phyloP scores from a whole-genome alignment of 2,329 filamentous ascomycete species.

The Botrytis hyacinthi region DNA sequence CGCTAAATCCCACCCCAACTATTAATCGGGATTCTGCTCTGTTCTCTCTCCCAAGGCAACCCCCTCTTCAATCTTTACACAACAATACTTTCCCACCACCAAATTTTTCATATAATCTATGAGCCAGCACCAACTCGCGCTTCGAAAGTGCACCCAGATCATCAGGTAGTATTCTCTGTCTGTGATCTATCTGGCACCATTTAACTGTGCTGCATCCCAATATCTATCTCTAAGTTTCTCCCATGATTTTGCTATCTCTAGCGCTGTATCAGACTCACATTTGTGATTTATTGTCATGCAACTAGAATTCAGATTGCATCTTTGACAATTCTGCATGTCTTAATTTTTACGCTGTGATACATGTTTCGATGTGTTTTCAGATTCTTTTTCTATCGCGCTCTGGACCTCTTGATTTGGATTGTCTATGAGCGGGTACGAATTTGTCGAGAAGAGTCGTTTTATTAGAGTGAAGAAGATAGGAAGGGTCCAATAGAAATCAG shows the following conservation, averaged over 20 bases:
- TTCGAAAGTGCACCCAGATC: not conserved
- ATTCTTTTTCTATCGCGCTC: not conserved
- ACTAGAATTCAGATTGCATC: not conserved
- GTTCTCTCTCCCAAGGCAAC: too few species aligned
- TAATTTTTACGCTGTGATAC: not conserved
- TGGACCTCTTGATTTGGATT: not conserved
- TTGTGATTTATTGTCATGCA: not conserved
- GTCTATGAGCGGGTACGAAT: fast-evolving
- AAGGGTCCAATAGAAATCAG: too few species aligned
- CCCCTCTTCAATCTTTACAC: not conserved
- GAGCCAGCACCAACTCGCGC: fast-evolving
- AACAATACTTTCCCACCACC: fast-evolving
- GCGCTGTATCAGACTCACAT: not conserved
- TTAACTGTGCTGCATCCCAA: not conserved
- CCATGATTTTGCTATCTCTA: not conserved
- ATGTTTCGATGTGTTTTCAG: not conserved
- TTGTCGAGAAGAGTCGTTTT: fast-evolving
- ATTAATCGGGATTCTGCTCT: not conserved
- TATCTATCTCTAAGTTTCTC: not conserved
- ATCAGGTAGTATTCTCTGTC: not conserved
- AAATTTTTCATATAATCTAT: fast-evolving
- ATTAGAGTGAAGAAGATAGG: not conserved
- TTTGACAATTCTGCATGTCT: not conserved
- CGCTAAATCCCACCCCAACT: not conserved
- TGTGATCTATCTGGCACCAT: not conserved